These are phyloP conservation scores for Suhomyces panamericanus DNA, from an alignment of 1,139 yeast genomes.

Conservation along the genomic window DNA sequence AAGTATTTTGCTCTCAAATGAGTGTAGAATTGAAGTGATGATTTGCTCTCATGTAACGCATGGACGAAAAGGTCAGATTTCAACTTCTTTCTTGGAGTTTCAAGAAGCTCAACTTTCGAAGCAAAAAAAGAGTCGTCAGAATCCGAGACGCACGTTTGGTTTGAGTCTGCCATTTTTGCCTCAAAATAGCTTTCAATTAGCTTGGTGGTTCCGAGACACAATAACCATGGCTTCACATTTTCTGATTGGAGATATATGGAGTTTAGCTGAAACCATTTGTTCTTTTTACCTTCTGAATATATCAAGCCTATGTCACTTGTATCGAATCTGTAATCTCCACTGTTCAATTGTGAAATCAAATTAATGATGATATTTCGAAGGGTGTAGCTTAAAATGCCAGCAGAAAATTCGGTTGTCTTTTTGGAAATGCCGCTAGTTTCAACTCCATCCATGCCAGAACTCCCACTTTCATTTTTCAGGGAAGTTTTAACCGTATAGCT, in stretches of 20 bases:
- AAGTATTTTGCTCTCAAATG: not conserved
- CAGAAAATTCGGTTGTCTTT: not conserved
- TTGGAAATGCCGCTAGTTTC: too few species aligned
- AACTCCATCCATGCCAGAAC: too few species aligned
- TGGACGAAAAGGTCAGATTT: not conserved
- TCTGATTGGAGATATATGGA: conserved; percentile 25
- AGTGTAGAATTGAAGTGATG: conserved; percentile 1
- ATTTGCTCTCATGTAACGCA: not conserved
- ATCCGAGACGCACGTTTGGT: not conserved
- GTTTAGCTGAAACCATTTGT: conserved; percentile 32
- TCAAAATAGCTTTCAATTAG: conserved; percentile 29
- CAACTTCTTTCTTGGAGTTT: conserved; percentile 2
- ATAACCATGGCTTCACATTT: conserved; percentile 34
- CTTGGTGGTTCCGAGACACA: conserved; percentile 30
- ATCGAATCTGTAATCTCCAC: conserved; percentile 21
- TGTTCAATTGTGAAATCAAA: conserved; percentile 19
- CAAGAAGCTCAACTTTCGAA: not conserved
- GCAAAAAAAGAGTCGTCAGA: not conserved
- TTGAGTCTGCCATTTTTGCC: conserved; percentile 12
- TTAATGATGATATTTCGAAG: conserved; percentile 5
- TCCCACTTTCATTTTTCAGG: not conserved
- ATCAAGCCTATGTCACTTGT: conserved; percentile 23
- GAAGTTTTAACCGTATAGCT: not conserved
- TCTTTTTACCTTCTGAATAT: conserved; percentile 10
- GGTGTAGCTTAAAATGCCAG: not conserved